Evolutionary conservation across 345 rosid genomes (phyloP).

Genomic region (Linum lewisii): DNA sequence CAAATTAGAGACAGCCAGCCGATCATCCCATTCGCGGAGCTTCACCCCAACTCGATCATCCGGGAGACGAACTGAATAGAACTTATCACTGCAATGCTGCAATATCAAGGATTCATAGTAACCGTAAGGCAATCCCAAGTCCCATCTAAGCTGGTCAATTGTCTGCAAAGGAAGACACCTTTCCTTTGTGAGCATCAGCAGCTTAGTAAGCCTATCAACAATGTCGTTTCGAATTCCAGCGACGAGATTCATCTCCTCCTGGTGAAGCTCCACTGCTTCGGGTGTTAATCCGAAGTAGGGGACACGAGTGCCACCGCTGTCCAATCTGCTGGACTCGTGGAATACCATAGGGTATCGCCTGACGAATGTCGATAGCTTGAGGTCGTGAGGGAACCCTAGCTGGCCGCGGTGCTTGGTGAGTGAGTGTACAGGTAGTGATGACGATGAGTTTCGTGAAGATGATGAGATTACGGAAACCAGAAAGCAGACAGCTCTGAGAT

Average conservation of each 20-base stretch:
- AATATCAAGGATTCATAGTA: constrained; percentile 36
- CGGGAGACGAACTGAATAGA: constrained; percentile 39
- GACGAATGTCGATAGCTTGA: constrained; percentile 56
- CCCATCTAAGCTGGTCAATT: constrained; percentile 77
- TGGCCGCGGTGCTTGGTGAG: constrained; percentile 48
- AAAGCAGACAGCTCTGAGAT: constrained; percentile 50
- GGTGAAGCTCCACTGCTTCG: constrained; percentile 36
- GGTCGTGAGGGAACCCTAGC: constrained; percentile 49
- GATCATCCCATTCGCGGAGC: constrained; percentile 42
- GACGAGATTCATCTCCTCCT: constrained; percentile 25
- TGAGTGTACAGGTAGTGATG: constrained; percentile 38
- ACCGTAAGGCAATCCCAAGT: constrained; percentile 64
- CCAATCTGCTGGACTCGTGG: constrained; percentile 33
- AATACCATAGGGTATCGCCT: constrained; percentile 65
- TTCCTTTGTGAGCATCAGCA: constrained; percentile 67
- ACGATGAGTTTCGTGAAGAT: constrained; percentile 16
- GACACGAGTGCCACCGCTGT: constrained; percentile 71
- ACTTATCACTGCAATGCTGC: constrained; percentile 28
- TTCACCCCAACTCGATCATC: constrained; percentile 52
- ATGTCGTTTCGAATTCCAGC: constrained; percentile 26
- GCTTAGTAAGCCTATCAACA: constrained; percentile 43
- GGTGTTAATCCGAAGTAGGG: constrained; percentile 60
- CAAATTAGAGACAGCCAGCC: constrained; percentile 51
- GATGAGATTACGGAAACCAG: constrained; percentile 50
- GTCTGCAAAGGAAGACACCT: constrained; percentile 59